phyloP scores from a whole-genome alignment of 2,329 filamentous ascomycete species.

The Botrytis pseudocinerea region DNA sequence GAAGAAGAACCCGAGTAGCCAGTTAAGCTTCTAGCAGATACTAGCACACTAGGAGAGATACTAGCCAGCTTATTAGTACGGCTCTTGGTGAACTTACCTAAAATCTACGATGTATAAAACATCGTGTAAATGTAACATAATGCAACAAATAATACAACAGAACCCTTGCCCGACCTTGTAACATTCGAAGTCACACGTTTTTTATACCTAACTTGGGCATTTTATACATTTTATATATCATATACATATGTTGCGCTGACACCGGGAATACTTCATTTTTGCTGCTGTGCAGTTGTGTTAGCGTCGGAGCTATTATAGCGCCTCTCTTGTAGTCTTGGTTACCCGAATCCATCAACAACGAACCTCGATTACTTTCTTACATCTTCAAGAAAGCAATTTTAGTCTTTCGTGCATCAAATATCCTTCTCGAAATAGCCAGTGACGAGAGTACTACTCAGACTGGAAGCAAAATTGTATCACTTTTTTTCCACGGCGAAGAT shows the following conservation, averaged over 20 bases:
- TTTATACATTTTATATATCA: not conserved
- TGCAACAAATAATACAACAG: too few relatives aligned
- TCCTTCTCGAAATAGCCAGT: slow-evolving; percentile 10
- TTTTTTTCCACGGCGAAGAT: slow-evolving; percentile 45
- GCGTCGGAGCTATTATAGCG: slow-evolving; percentile 17
- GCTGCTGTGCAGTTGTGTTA: not conserved
- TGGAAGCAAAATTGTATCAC: not conserved
- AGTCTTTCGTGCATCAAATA: not conserved
- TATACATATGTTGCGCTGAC: not conserved
- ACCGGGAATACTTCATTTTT: not conserved
- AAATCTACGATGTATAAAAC: not conserved
- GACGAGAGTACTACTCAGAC: not conserved
- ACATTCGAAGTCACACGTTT: not conserved
- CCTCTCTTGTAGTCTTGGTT: slow-evolving; percentile 8
- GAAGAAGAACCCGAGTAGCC: not conserved
- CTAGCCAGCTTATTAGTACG: not conserved
- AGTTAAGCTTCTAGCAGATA: not conserved
- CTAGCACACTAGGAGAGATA: not conserved
- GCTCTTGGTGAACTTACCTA: not conserved
- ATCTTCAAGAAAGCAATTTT: slow-evolving; percentile 18
- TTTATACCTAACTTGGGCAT: not conserved
- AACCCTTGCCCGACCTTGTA: not conserved
- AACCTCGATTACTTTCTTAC: slow-evolving; percentile 19
- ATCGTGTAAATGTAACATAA: not conserved
- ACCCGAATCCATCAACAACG: slow-evolving; percentile 19